phyloP scores from a whole-genome alignment of 129 eudicot species.

The Lactuca saligna region DNA sequence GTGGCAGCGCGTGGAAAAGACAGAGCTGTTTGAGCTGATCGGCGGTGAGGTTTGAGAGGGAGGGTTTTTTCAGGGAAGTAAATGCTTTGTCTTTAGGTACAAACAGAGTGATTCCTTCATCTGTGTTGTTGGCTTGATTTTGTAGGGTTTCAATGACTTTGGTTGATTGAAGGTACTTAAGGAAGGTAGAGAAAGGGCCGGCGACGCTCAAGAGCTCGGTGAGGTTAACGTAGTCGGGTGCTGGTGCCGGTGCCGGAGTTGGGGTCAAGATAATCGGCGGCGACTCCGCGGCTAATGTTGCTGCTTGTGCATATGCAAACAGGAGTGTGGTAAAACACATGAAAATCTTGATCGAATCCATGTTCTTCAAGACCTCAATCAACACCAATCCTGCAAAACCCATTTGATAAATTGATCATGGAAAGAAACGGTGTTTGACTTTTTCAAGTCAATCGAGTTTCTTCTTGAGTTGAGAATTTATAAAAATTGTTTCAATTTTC shows the following conservation, averaged over 20 bases:
- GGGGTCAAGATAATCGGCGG: slow-evolving; percentile 41
- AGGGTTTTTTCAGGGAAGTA: slow-evolving; percentile 47
- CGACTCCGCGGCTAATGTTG: slow-evolving; percentile 21
- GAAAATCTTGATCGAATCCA: slow-evolving; percentile 30
- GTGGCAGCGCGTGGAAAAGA: slow-evolving; percentile 84
- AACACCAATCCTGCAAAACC: slow-evolving; percentile 30
- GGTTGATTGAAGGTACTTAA: slow-evolving; percentile 56
- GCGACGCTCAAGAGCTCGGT: slow-evolving; percentile 68
- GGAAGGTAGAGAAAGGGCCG: slow-evolving; percentile 91
- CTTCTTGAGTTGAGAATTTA: background rate
- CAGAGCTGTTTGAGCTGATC: slow-evolving; percentile 71
- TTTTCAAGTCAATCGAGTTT: slow-evolving; percentile 4
- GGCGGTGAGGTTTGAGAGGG: slow-evolving; percentile 70
- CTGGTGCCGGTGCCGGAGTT: slow-evolving; percentile 89
- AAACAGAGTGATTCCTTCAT: slow-evolving; percentile 76
- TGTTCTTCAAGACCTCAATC: slow-evolving; percentile 21
- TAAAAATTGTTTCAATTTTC: background rate
- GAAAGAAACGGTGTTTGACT: slow-evolving; percentile 10
- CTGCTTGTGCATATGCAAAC: slow-evolving; percentile 40
- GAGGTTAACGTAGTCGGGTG: slow-evolving; percentile 69
- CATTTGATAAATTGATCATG: slow-evolving; percentile 8
- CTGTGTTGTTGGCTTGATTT: slow-evolving; percentile 82
- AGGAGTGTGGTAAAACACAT: slow-evolving; percentile 33
- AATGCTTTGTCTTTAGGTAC: slow-evolving; percentile 84
- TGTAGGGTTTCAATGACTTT: slow-evolving; percentile 78